Evolutionary conservation across 2,329 filamentous ascomycete species (phyloP).

Genomic region (Hypoxylon rubiginosum): DNA sequence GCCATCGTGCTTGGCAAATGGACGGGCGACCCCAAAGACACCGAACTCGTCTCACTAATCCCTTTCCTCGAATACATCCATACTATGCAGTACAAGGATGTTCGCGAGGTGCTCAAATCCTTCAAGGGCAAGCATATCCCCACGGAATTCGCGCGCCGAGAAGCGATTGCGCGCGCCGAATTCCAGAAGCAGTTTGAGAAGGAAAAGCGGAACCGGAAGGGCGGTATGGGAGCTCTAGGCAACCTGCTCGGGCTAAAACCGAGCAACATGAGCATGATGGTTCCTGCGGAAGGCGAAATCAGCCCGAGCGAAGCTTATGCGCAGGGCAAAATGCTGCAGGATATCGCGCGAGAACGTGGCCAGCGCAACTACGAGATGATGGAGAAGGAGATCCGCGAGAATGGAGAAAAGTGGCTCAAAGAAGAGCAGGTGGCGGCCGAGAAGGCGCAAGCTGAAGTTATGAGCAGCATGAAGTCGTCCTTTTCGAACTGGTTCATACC

Average conservation of each 20-base stretch:
- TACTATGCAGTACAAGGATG: conserved; percentile 91
- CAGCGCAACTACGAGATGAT: conserved; percentile 90
- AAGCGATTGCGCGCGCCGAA: conserved; percentile 85
- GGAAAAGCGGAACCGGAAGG: conserved; percentile 71
- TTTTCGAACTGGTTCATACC: conserved; percentile 70
- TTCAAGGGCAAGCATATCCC: conserved; percentile 93
- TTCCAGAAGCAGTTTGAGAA: conserved; percentile 83
- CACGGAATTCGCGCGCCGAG: conserved; percentile 87
- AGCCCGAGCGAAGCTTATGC: conserved; percentile 82
- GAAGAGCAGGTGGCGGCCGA: conserved; percentile 92
- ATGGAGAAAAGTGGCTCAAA: conserved; percentile 95
- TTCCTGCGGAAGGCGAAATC: conserved; percentile 74
- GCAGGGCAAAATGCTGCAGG: conserved; percentile 97
- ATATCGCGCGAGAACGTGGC: conserved; percentile 91
- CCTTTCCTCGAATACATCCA: conserved; percentile 98
- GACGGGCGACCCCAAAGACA: conserved; percentile 86
- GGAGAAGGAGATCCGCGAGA: conserved; percentile 91
- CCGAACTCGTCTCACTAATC: conserved; percentile 87
- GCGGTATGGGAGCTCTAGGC: conserved; percentile 76
- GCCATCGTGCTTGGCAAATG: conserved; percentile 92
- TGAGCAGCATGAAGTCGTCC: conserved; percentile 90
- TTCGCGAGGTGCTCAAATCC: conserved; percentile 86
- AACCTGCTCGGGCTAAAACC: conserved; percentile 83
- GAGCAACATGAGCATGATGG: conserved; percentile 72
- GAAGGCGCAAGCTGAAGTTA: conserved; percentile 88